Conservation (phyloP, 148 eudicot genomes). For the Heliamphora exappendiculata region DNA sequence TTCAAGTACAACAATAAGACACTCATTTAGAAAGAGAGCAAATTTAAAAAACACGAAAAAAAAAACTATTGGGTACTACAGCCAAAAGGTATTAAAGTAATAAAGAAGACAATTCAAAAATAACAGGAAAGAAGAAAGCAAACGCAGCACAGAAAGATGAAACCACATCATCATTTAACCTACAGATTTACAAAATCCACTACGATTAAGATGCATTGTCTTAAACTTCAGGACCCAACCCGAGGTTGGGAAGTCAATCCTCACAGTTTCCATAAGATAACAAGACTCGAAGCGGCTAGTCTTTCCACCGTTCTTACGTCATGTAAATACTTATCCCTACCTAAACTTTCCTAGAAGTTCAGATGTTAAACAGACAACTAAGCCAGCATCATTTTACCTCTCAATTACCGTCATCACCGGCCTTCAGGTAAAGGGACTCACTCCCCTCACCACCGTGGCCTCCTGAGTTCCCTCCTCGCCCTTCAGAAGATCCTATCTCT, state of each 20-base stretch:
- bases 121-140: not conserved
- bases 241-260: not conserved
- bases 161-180: not conserved
- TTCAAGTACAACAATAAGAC: not conserved
- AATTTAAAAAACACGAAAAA: not conserved
- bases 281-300: not conserved
- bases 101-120: not conserved
- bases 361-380: not conserved
- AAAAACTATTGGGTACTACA: not conserved
- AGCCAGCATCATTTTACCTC: not conserved
- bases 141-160: not conserved
- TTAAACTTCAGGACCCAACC: not conserved
- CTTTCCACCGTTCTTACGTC: constrained; percentile 1
- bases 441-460: constrained; percentile 46
- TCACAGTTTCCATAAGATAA: constrained; percentile 5
- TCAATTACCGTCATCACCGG: constrained; percentile 63
- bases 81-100: not conserved
- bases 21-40: not conserved
- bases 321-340: constrained; percentile 2
- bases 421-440: constrained; percentile 66
- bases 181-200: constrained; percentile 14
- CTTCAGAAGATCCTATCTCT: constrained; percentile 41
- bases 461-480: constrained; percentile 32
- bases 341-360: constrained; percentile 8
- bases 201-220: constrained; percentile 11